These are phyloP conservation scores for Mortierella sp. DNA, from an alignment of 371 early-diverging fungal genomes.

Conservation along the genomic window DNA sequence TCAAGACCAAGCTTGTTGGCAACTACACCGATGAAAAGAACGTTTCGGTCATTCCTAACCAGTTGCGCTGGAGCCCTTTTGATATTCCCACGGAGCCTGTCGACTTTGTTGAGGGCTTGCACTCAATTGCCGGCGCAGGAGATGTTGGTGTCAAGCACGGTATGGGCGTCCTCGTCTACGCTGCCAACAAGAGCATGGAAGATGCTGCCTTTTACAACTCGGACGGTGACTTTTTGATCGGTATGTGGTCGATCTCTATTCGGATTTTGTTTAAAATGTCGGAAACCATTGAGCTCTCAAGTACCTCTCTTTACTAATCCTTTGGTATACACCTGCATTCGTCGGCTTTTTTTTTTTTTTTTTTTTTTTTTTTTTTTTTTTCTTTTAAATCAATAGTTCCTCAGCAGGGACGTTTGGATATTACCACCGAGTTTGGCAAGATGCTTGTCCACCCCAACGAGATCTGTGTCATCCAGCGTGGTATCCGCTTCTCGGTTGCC, in stretches of 20 bases:
- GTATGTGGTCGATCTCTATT: slow-evolving; percentile 53
- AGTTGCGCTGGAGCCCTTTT: slow-evolving; percentile 95
- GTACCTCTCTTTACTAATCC: background rate
- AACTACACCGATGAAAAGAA: slow-evolving; percentile 63
- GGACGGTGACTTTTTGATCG: slow-evolving; percentile 94
- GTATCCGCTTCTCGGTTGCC: slow-evolving; percentile 85
- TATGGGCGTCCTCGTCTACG: slow-evolving; percentile 87
- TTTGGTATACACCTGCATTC: background rate
- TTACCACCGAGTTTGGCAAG: slow-evolving; percentile 93
- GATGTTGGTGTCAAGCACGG: slow-evolving; percentile 83
- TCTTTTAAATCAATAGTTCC: slow-evolving; percentile 70
- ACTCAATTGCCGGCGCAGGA: slow-evolving; percentile 91
- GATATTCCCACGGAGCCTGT: slow-evolving; percentile 69
- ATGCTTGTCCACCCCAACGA: slow-evolving; percentile 90
- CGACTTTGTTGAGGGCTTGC: slow-evolving; percentile 88
- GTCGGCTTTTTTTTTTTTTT: background rate
- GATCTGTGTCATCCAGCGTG: slow-evolving; percentile 93
- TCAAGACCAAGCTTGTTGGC: slow-evolving; percentile 59
- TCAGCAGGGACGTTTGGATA: slow-evolving; percentile 90
- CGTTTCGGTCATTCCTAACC: slow-evolving; percentile 80
- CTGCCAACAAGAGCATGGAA: slow-evolving; percentile 81
- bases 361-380: background rate
- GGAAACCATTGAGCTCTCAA: background rate
- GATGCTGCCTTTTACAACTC: slow-evolving; percentile 85
- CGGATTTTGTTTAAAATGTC: slow-evolving; percentile 2